Evolutionary conservation across 768 basidiomycete genomes (phyloP).

Genomic region (Neoboletus brunneissimus): DNA sequence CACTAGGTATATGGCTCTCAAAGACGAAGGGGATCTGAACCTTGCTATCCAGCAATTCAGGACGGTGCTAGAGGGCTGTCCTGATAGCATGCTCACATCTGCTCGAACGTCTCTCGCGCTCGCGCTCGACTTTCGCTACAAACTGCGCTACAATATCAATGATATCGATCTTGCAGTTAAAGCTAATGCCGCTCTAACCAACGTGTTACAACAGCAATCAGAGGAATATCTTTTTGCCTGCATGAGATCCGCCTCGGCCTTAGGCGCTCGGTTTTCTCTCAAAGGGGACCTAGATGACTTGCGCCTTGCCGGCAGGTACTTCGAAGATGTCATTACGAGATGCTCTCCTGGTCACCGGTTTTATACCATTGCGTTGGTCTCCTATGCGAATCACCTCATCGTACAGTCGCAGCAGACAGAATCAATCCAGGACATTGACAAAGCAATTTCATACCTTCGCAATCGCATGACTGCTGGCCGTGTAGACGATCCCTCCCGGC

Average conservation of each 20-base stretch:
- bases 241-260: slow-evolving; percentile 4
- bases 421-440: slow-evolving; percentile 18
- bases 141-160: slow-evolving; percentile 9
- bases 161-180: slow-evolving; percentile 12
- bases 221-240: slow-evolving; percentile 1
- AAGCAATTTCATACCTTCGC: slow-evolving; percentile 10
- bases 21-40: slow-evolving; percentile 19
- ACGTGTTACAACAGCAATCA: slow-evolving; percentile 2
- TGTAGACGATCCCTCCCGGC: not conserved
- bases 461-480: slow-evolving; percentile 7
- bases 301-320: slow-evolving; percentile 9
- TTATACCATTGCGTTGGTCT: not conserved
- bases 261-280: slow-evolving; percentile 5
- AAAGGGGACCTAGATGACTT: slow-evolving; percentile 14
- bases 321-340: slow-evolving; percentile 1
- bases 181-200: slow-evolving; percentile 9
- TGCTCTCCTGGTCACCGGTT: slow-evolving; percentile 6
- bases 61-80: slow-evolving; percentile 2
- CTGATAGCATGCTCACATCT: slow-evolving; percentile 1
- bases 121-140: slow-evolving; percentile 12
- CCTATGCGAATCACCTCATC: slow-evolving; percentile 13
- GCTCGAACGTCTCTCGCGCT: slow-evolving; percentile 5
- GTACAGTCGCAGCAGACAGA: slow-evolving; percentile 6
- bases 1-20: slow-evolving; percentile 8
- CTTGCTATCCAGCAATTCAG: slow-evolving; percentile 15